Evolutionary conservation across 129 eudicot species (phyloP).

Genomic region (Calendula officinalis): DNA sequence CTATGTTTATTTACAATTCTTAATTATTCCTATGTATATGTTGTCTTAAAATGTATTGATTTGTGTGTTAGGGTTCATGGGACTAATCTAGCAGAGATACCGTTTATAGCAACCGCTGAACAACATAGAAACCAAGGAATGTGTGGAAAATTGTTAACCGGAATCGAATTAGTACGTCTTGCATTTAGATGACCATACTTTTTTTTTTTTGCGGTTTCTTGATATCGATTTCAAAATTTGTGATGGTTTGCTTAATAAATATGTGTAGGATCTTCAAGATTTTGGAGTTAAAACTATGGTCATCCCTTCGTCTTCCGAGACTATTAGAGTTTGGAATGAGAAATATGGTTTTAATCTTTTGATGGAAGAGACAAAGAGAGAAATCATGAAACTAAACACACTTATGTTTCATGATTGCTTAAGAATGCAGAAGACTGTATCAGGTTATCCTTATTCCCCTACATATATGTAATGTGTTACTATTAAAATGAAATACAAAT

Average conservation of each 20-base stretch:
- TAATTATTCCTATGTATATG: background rate
- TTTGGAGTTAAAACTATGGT: constrained; percentile 46
- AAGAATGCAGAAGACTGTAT: constrained; percentile 39
- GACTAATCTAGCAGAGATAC: constrained; percentile 61
- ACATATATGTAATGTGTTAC: no score
- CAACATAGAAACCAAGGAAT: constrained; percentile 51
- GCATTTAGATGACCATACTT: background rate
- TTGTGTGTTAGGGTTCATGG: constrained; percentile 53
- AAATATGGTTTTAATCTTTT: constrained; percentile 43
- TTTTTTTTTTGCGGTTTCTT: background rate
- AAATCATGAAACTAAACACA: constrained; percentile 41
- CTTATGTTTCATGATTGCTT: constrained; percentile 71
- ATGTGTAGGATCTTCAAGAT: constrained; percentile 49
- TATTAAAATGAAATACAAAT: no score
- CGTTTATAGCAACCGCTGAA: constrained; percentile 57
- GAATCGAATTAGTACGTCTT: constrained; percentile 53
- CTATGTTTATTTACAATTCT: background rate
- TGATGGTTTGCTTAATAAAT: background rate
- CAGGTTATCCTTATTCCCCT: constrained; percentile 8
- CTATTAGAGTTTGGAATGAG: constrained; percentile 38
- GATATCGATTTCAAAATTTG: background rate
- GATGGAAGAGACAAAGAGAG: constrained; percentile 16
- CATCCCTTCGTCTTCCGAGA: constrained; percentile 54
- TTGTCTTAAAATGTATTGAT: constrained; percentile 4
- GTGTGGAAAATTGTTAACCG: constrained; percentile 45